Conservation (phyloP, 441 rosid genomes). For the Croton laevigatus region DNA sequence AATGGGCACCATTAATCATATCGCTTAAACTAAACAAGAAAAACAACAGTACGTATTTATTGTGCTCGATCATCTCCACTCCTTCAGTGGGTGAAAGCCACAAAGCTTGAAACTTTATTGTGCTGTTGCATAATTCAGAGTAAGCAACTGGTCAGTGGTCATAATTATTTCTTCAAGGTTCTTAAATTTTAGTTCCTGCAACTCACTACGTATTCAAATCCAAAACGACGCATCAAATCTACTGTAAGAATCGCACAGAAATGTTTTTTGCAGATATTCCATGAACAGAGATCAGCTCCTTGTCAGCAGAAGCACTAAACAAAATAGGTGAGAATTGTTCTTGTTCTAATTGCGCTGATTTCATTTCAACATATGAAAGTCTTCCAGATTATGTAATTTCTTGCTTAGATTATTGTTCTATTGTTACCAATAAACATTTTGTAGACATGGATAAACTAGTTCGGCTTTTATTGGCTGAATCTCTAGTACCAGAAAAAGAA, state of each 20-base stretch:
- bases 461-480: conserved; percentile 18
- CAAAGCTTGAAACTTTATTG: no score
- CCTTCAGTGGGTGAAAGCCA: no score
- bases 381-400: conserved; percentile 14
- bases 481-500: conserved; percentile 5
- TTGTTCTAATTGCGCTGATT: neutral
- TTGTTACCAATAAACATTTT: neutral
- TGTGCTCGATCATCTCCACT: no score
- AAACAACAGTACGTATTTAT: no score
- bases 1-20: no score
- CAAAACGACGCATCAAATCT: neutral
- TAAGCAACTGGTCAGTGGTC: no score
- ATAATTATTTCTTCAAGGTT: no score
- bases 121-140: no score
- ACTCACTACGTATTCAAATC: no score
- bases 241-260: conserved; percentile 6
- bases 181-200: no score
- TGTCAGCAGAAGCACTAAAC: neutral
- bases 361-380: conserved; percentile 1
- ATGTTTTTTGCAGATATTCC: conserved; percentile 2
- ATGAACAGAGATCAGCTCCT: neutral
- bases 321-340: neutral
- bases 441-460: conserved; percentile 5
- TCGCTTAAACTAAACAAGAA: no score
- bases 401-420: conserved; percentile 15